phyloP scores from a whole-genome alignment of 78 protist genomes.

The Dictyostelium brefeldianum region DNA sequence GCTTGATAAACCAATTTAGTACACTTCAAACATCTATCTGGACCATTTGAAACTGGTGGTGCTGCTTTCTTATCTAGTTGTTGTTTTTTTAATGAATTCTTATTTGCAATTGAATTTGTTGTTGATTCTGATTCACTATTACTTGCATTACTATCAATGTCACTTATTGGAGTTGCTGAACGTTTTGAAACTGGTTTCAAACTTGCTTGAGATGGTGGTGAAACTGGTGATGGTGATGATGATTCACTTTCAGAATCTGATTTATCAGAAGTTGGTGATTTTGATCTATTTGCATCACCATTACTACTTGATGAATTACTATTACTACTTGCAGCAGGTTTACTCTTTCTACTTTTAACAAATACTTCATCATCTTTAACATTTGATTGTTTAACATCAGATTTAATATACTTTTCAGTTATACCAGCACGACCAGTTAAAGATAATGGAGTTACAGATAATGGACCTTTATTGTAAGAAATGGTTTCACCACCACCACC shows the following conservation, averaged over 20 bases:
- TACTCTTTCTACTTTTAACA: constrained; percentile 16
- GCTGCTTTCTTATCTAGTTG: background rate
- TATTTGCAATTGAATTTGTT: background rate
- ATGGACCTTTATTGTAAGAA: constrained; percentile 72
- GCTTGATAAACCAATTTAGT: constrained; percentile 64
- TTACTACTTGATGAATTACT: background rate
- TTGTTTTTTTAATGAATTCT: background rate
- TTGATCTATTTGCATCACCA: background rate
- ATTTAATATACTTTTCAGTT: constrained; percentile 66
- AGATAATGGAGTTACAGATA: constrained; percentile 38
- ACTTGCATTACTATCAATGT: background rate
- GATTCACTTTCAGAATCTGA: background rate
- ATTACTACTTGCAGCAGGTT: background rate
- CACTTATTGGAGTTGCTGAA: constrained; percentile 18
- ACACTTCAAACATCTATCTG: constrained; percentile 73
- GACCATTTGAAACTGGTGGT: constrained; percentile 1
- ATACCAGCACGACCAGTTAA: constrained; percentile 71
- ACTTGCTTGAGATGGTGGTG: background rate
- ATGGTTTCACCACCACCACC: constrained; percentile 57
- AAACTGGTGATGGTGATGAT: background rate
- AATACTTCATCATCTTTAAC: constrained; percentile 12
- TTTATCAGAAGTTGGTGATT: constrained; percentile 10
- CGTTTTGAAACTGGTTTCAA: constrained; percentile 14
- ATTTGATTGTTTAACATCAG: constrained; percentile 45
- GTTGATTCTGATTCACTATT: constrained; percentile 10